A percentile compares a stretch with the other conserved stretches of the same genome.
Conservation (phyloP, 2,329 filamentous ascomycete species). For the Fusarium domesticum region DNA sequence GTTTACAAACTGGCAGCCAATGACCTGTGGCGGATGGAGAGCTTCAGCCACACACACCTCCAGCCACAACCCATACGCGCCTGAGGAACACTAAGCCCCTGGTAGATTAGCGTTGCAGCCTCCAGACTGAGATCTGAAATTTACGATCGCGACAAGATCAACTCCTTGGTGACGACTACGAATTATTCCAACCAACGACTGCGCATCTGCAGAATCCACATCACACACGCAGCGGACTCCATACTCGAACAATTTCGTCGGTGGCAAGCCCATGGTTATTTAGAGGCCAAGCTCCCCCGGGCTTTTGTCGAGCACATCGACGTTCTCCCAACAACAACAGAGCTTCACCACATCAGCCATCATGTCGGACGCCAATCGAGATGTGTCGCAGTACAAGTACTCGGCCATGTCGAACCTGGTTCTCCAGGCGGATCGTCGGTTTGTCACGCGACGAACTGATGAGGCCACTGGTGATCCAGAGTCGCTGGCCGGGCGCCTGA, state of each 20-base stretch:
- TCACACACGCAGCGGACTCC: conserved; percentile 16
- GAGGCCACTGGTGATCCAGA: conserved; percentile 97
- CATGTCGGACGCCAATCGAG: conserved; percentile 73
- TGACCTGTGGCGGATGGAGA: neutral
- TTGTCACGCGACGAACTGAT: conserved; percentile 87
- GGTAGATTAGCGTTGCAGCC: conserved; percentile 15
- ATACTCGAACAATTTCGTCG: conserved; percentile 10
- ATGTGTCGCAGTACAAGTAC: conserved; percentile 98
- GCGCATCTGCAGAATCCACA: conserved; percentile 22
- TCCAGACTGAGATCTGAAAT: conserved; percentile 35
- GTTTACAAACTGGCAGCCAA: neutral
- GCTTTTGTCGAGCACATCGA: conserved; percentile 39
- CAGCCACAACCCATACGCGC: conserved; percentile 21
- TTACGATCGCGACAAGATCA: conserved; percentile 31
- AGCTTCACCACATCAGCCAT: conserved; percentile 36
- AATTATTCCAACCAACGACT: conserved; percentile 19
- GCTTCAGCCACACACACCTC: neutral
- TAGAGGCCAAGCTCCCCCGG: conserved; percentile 33
- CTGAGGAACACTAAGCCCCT: conserved; percentile 9
- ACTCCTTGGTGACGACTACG: conserved; percentile 18
- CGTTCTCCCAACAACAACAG: conserved; percentile 29
- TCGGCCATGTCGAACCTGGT: conserved; percentile 99
- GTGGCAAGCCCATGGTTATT: conserved; percentile 36
- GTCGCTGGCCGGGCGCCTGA: conserved; percentile 90
- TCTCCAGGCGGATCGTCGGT: conserved; percentile 97